Base-by-base conservation (phyloP, 352 stramenopile species). In the Pythium utonaiense region DNA sequence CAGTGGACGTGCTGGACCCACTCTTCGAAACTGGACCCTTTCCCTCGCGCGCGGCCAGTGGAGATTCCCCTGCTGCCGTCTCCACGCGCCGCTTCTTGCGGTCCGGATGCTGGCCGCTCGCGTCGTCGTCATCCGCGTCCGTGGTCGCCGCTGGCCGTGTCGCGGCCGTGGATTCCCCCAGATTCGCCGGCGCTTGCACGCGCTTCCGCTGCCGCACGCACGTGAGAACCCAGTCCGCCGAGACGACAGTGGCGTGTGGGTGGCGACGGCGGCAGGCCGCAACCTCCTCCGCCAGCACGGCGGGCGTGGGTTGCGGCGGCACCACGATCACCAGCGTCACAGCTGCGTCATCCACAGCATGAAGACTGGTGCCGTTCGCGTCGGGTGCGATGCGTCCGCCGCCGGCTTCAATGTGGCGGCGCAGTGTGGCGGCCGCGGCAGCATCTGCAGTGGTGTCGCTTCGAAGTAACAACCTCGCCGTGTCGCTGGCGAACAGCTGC, bases 141-240 rank as follows among this genome's bases (percentile, higher is more conserved):
- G 13, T 31, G 10, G 45, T n/a, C n/a, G n/a, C n/a, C n/a, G n/a
- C n/a, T n/a, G n/a, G n/a, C n/a, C n/a, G n/a, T n/a, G n/a, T 19
- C 19, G 24, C 21, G 24, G 10, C 42, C 21, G 40, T 13, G 40
- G 40, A 50, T 28, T 50, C 24, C 10, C 22, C 21, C 21, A 50
- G 24, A 30, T 47, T 24, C 42, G 13, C 9, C 24, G 42, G 42
- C 42, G 25, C 34, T 19, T 19, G n/a, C 38, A 41, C 28, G 64
- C 49, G 59, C 64, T 42, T 74, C 74, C 66, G 74, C 64, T 40
- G 66, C 19, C 6, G 69, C 65, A 61, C 68, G 24, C 42, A 50
- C 42, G 42, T 72, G 62, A 51, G 33, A 40, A 78, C 66, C 80
- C 80, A 89, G 34, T 54, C 34, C 6, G 52, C 44, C n/a, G 42